Percentiles rank a stretch among this genome's conserved stretches.
phyloP scores from a whole-genome alignment of 345 rosid species.

The Clarkia xantiana region DNA sequence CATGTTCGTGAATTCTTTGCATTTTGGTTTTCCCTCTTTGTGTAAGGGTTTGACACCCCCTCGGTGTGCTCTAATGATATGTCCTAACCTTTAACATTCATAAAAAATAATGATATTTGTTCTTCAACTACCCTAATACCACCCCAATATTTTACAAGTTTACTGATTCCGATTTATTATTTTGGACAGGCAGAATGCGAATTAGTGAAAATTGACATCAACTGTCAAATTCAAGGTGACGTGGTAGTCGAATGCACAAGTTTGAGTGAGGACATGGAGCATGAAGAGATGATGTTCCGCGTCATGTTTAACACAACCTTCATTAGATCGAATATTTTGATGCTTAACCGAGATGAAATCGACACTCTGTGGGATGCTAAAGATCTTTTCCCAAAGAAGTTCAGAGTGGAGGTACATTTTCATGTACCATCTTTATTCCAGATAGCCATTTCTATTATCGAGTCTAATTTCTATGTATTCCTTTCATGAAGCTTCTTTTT shows the following conservation, averaged over 20 bases:
- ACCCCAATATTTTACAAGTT: not conserved
- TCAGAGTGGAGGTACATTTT: conserved; percentile 76
- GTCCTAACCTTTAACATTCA: no score
- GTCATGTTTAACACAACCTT: conserved; percentile 87
- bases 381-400: conserved; percentile 71
- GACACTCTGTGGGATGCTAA: conserved; percentile 74
- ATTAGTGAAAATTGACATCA: conserved; percentile 76
- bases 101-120: no score
- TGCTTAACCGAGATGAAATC: conserved; percentile 82
- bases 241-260: conserved; percentile 78
- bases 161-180: conserved; percentile 4
- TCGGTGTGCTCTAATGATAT: no score
- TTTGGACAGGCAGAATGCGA: conserved; percentile 68
- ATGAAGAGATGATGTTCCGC: conserved; percentile 69
- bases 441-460: conserved; percentile 2
- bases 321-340: conserved; percentile 87
- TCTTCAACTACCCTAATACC: no score
- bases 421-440: conserved; percentile 8
- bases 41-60: no score
- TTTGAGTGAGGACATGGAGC: conserved; percentile 62
- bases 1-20: no score
- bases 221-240: conserved; percentile 82
- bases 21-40: no score
- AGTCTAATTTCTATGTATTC: conserved; percentile 16
- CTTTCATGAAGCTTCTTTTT: conserved; percentile 69